phyloP scores from a whole-genome alignment of 1,284 basidiomycete species.

The Ustilago curta region DNA sequence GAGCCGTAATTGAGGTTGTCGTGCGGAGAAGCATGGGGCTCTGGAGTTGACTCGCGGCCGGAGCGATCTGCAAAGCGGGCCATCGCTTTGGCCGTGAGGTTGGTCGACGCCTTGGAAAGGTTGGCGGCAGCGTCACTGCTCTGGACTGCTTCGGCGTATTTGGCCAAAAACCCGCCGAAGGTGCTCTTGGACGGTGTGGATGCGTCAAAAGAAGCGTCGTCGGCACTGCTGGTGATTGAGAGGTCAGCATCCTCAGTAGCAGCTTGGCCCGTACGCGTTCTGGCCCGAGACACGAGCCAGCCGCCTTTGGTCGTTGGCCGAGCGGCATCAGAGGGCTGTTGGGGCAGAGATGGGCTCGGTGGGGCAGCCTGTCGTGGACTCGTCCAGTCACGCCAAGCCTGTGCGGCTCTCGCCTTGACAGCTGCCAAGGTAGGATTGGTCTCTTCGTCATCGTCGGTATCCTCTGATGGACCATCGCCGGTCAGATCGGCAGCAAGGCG shows the following conservation, averaged over 20 bases:
- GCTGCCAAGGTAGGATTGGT: slow-evolving; percentile 16
- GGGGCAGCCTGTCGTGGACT: slow-evolving; percentile 11
- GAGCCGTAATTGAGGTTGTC: slow-evolving; percentile 14
- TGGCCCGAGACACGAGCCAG: slow-evolving; percentile 39
- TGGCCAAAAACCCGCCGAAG: slow-evolving; percentile 45
- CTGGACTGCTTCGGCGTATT: slow-evolving; percentile 63
- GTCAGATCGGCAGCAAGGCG: slow-evolving; percentile 59
- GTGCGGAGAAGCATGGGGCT: slow-evolving; percentile 9
- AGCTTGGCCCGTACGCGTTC: slow-evolving; percentile 11
- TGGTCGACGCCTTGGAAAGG: slow-evolving; percentile 64
- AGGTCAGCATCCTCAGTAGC: slow-evolving; percentile 25
- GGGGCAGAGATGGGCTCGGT: neutral
- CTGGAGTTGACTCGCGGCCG: slow-evolving; percentile 52
- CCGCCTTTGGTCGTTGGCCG: slow-evolving; percentile 31
- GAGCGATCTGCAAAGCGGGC: slow-evolving; percentile 46
- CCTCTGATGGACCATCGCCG: slow-evolving; percentile 58
- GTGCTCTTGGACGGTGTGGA: slow-evolving; percentile 39
- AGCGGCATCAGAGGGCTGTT: slow-evolving; percentile 1
- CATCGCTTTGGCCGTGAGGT: slow-evolving; percentile 63
- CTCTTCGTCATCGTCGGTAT: slow-evolving; percentile 35
- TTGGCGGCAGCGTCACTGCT: slow-evolving; percentile 65
- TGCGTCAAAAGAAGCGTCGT: slow-evolving; percentile 13
- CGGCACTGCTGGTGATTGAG: slow-evolving; percentile 27
- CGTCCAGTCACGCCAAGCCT: slow-evolving; percentile 46
- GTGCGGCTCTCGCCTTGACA: slow-evolving; percentile 38